phyloP scores from a whole-genome alignment of 2,329 filamentous ascomycete genomes.

The Colletotrichum truncatum region DNA sequence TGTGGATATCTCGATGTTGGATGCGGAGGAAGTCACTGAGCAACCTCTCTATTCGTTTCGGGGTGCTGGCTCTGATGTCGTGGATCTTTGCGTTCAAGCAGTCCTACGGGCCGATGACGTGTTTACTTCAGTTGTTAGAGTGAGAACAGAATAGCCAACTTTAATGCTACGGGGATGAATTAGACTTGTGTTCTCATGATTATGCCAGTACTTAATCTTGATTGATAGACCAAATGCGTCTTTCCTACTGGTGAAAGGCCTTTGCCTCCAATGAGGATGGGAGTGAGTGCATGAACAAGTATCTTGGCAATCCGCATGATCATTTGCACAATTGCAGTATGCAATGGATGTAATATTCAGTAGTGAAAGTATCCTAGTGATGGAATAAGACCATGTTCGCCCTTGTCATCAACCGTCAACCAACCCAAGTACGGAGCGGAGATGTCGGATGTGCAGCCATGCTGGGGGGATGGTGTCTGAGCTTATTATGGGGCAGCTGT shows the following conservation, averaged over 20 bases:
- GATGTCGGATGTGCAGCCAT: not conserved
- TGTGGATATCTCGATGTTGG: conserved; percentile 27
- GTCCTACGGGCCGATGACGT: conserved; percentile 13
- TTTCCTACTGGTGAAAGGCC: too few species aligned
- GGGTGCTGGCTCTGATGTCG: conserved; percentile 7
- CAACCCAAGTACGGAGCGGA: not conserved
- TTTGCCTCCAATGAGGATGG: too few species aligned
- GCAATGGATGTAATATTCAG: too few species aligned
- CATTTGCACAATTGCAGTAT: too few species aligned
- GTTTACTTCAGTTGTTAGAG: conserved; percentile 31
- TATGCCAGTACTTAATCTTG: not conserved
- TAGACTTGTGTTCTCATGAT: not conserved
- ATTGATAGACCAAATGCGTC: not conserved
- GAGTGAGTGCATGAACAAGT: too few species aligned
- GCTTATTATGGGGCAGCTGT: conserved; percentile 12
- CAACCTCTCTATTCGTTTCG: conserved; percentile 8
- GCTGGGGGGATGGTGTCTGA: not conserved
- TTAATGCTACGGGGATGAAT: conserved; percentile 29
- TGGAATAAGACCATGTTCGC: too few species aligned
- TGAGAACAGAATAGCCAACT: conserved; percentile 31
- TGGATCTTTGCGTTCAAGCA: conserved; percentile 9
- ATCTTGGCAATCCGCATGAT: too few species aligned
- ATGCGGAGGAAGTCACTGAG: conserved; percentile 23
- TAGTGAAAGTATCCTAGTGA: not conserved
- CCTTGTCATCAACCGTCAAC: too few species aligned